A percentile compares a stretch with the other conserved stretches of the same genome.
These are phyloP conservation scores for Taphrina communis DNA, from an alignment of 1,139 yeast species.

Conservation along the genomic window DNA sequence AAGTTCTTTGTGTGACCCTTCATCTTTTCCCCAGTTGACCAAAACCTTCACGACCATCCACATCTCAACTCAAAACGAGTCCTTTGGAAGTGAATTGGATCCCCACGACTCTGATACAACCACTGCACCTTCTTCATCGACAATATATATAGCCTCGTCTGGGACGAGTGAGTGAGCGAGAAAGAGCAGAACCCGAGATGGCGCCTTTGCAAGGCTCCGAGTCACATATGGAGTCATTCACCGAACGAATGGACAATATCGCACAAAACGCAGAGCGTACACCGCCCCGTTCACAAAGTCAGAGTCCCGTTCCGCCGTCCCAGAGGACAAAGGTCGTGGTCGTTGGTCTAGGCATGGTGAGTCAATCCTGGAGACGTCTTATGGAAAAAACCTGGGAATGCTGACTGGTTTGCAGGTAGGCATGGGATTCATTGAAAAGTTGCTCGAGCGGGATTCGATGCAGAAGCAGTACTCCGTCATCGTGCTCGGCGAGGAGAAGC, in stretches of 20 bases:
- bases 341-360: constrained; percentile 53
- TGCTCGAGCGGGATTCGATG: constrained; percentile 50
- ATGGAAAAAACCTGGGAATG: background rate
- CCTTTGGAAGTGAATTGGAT: no score
- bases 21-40: no score
- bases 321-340: constrained; percentile 47
- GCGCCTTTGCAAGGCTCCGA: constrained; percentile 31
- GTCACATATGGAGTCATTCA: constrained; percentile 3
- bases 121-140: background rate
- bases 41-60: no score
- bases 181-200: background rate
- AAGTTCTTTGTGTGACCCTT: no score
- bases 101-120: background rate
- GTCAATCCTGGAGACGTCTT: background rate
- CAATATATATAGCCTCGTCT: background rate
- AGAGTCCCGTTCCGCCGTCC: constrained; percentile 4
- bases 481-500: constrained; percentile 52
- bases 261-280: constrained; percentile 17
- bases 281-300: constrained; percentile 15
- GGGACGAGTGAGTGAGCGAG: background rate
- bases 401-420: constrained; percentile 46
- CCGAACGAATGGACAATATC: constrained; percentile 16
- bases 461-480: constrained; percentile 49
- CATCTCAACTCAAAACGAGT: no score
- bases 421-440: constrained; percentile 51